A percentile compares a stretch with the other conserved stretches of the same genome.
Conservation (phyloP, 768 basidiomycete species). For the Daedaleopsis nitida region DNA sequence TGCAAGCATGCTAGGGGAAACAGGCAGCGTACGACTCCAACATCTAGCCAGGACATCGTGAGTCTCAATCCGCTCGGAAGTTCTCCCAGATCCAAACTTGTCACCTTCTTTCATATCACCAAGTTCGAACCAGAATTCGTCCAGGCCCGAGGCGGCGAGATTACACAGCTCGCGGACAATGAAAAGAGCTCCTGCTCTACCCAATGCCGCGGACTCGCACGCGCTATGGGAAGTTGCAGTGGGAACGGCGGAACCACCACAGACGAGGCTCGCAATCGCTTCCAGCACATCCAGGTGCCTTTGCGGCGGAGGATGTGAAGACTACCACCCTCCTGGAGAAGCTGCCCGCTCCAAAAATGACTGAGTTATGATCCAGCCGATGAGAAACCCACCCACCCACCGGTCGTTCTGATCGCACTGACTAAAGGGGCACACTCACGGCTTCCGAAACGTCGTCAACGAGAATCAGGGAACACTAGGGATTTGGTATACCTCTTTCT, state of each 20-base stretch:
- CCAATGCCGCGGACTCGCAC: not conserved
- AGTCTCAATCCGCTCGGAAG: not conserved
- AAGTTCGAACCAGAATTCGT: not conserved
- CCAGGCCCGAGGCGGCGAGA: not conserved
- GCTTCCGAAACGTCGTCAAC: not conserved
- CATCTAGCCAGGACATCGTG: not conserved
- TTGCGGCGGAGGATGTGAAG: not conserved
- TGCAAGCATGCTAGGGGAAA: too few relatives aligned
- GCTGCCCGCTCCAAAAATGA: not conserved
- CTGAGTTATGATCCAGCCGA: not conserved
- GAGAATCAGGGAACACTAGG: not conserved
- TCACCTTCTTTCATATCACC: not conserved
- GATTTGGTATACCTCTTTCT: too few relatives aligned
- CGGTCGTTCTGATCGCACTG: not conserved
- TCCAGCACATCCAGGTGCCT: not conserved
- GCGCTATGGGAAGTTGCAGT: not conserved
- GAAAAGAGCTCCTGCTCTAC: not conserved
- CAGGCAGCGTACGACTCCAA: not conserved
- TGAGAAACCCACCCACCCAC: not conserved
- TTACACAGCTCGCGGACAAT: not conserved
- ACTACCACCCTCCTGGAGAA: not conserved
- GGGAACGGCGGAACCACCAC: not conserved
- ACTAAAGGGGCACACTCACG: not conserved
- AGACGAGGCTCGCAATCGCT: not conserved
- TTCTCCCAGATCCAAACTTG: not conserved